Evolutionary conservation across 495 filamentous ascomycete genomes (phyloP).

Genomic region (Penicillium roqueforti): DNA sequence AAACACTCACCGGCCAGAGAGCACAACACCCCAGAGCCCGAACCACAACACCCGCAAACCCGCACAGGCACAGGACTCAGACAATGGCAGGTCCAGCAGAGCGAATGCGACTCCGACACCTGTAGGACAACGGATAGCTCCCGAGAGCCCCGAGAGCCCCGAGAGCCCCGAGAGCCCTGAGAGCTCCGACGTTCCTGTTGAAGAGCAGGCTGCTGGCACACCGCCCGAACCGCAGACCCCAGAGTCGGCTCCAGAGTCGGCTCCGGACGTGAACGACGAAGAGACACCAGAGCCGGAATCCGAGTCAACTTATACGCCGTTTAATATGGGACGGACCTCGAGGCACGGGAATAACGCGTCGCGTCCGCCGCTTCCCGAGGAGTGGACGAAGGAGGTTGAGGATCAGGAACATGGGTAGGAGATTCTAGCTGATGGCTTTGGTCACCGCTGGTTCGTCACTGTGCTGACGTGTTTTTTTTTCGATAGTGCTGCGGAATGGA

Average conservation of each 20-base stretch:
- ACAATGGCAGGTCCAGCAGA: neutral
- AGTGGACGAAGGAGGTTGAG: conserved; percentile 1
- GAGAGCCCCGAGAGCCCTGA: too few relatives aligned
- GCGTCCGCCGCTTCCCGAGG: conserved; percentile 3
- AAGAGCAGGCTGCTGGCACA: neutral
- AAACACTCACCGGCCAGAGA: neutral
- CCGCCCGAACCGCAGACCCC: neutral
- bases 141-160: neutral
- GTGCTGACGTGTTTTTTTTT: neutral
- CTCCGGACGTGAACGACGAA: neutral
- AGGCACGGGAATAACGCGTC: neutral
- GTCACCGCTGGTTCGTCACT: neutral
- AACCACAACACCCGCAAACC: neutral
- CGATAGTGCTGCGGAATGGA: neutral
- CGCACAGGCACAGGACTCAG: neutral
- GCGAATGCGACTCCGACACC: neutral
- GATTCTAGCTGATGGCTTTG: neutral
- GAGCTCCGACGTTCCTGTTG: neutral
- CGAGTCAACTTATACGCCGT: neutral
- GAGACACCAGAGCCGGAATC: neutral
- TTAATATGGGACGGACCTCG: neutral
- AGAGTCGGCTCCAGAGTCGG: neutral
- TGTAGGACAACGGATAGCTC: neutral
- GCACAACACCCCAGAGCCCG: neutral
- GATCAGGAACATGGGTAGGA: neutral